Evolutionary conservation across 192 early-diverging fungal genomes (phyloP).

Genomic region (Funneliformis geosporum): DNA sequence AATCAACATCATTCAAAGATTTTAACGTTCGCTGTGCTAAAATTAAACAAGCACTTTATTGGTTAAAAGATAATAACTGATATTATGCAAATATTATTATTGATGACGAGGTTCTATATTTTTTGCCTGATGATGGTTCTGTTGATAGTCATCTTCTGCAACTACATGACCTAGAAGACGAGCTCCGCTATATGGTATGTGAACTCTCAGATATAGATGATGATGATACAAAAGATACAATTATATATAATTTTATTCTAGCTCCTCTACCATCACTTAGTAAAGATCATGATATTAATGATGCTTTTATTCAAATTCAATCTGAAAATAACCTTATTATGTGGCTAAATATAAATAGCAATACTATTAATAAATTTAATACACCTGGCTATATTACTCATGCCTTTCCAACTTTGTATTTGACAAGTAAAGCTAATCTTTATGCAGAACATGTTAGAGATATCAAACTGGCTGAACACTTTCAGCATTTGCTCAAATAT

Average conservation of each 20-base stretch:
- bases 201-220: background rate
- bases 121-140: background rate
- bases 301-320: background rate
- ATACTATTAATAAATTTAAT: background rate
- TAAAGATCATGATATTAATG: slow-evolving; percentile 7
- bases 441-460: background rate
- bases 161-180: background rate
- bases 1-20: slow-evolving; percentile 11
- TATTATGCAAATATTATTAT: slow-evolving; percentile 15
- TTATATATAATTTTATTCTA: background rate
- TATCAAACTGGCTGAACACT: background rate
- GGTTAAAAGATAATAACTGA: background rate
- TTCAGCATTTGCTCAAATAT: background rate
- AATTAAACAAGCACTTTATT: background rate
- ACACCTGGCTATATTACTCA: background rate
- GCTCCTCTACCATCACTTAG: background rate
- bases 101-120: background rate
- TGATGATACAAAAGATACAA: background rate
- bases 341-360: background rate
- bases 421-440: slow-evolving; percentile 3
- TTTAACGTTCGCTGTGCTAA: background rate
- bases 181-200: too few relatives aligned
- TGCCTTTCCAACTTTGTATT: background rate
- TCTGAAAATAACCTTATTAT: too few relatives aligned
- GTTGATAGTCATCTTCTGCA: background rate